Base-by-base conservation (phyloP, 345 rosid genomes). In the Barbarea vulgaris region DNA sequence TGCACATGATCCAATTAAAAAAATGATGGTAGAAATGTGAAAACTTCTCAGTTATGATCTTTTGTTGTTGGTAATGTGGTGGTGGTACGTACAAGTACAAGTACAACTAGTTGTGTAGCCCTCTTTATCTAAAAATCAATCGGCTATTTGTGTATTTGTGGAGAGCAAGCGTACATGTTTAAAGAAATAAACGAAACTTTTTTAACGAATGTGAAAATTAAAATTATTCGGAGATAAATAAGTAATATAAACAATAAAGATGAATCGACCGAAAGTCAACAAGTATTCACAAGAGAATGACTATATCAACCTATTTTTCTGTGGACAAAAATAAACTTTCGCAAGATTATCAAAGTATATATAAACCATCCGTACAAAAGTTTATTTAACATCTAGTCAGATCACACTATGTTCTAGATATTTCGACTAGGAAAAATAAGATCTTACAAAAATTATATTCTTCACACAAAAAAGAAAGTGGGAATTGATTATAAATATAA, bases 391-490 rank as follows among this genome's bases (percentile, higher is more conserved):
- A 22, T 5, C n/a, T 30, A 31, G 42, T 31, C 21, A 55, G 33
- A 19, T 33, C 22, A 42, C 64, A 44, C 55, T 47, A 21, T 44
- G 44, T 3, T 70, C n/a, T 44, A 31, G 9, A 70, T 48, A 59
- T 59, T 6, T 46, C 8, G 27, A 70, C 67, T 7, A 31, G 7
- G 42, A 48, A 70, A 70, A 56, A 37, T 25, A 39, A 55, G 24
- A 68, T 54, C 18, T 28, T 11, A 3, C 1, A 0, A 28, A 41
- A 1, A 18, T 9, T 9, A 36, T 15, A 17, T 31, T 58, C 55
- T 57, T 56, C 31, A 36, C n/a, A n/a, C n/a, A 2, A 47, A 5
- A 18, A 10, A 51, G 51, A 51, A 7, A 15, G 27, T 59, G 48
- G 59, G 67, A 59, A 18, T 59, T 9, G 51, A 48, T 60, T 18